Percentiles rank a stretch among this genome's conserved stretches.
These are phyloP conservation scores for Dendrostoma leiphaemia DNA, from an alignment of 2,329 filamentous ascomycete genomes.

Conservation along the genomic window DNA sequence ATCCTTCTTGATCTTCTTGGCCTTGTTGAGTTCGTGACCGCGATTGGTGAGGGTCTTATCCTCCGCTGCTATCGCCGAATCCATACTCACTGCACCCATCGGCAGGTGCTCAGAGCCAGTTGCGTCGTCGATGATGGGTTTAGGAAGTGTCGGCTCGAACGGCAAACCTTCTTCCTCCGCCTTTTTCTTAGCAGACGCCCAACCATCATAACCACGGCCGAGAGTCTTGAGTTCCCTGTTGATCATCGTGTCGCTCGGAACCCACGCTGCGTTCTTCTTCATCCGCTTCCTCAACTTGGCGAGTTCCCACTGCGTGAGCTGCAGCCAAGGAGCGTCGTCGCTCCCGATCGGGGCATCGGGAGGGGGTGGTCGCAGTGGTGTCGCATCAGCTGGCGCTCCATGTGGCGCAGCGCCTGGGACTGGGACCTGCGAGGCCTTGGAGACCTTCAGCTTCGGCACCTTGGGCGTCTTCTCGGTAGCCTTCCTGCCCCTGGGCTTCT, in stretches of 20 bases:
- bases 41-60: constrained; percentile 67
- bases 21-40: constrained; percentile 76
- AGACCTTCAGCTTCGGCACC: constrained; percentile 38
- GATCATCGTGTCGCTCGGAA: constrained; percentile 83
- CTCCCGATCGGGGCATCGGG: constrained; percentile 58
- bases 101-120: constrained; percentile 53
- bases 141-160: constrained; percentile 50
- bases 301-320: constrained; percentile 63
- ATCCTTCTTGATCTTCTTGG: constrained; percentile 71
- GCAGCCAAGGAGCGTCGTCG: constrained; percentile 62
- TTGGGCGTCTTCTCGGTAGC: constrained; percentile 32
- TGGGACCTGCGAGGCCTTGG: constrained; percentile 23
- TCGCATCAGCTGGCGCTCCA: constrained; percentile 18
- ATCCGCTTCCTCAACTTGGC: constrained; percentile 75
- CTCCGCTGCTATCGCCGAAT: constrained; percentile 51
- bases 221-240: constrained; percentile 71
- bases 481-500: constrained; percentile 46
- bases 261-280: constrained; percentile 91
- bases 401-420: background rate
- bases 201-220: constrained; percentile 64
- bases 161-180: constrained; percentile 64
- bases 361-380: constrained; percentile 55
- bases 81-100: constrained; percentile 58
- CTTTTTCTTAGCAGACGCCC: constrained; percentile 58
- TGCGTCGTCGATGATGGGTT: constrained; percentile 44